phyloP scores from a whole-genome alignment of 768 basidiomycete genomes.

The Vararia minispora region DNA sequence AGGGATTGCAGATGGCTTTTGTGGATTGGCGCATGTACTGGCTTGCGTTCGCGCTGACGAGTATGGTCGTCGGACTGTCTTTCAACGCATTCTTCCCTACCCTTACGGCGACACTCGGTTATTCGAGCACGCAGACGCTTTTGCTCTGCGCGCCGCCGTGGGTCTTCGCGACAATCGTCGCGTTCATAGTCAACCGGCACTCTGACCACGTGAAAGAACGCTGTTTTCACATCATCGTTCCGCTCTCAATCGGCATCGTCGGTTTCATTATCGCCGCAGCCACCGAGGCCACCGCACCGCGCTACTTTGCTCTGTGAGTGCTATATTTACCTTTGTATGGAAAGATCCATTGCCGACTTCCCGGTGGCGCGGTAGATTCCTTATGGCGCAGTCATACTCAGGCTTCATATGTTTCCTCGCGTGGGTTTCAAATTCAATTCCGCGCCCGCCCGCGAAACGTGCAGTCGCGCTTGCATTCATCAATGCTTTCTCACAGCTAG shows the following conservation, averaged over 20 bases:
- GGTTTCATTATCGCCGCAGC: constrained; percentile 58
- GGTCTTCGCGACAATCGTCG: constrained; percentile 46
- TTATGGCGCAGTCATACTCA: constrained; percentile 67
- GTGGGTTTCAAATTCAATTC: constrained; percentile 48
- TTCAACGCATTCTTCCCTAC: constrained; percentile 82
- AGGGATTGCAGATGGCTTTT: constrained; percentile 48
- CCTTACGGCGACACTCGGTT: constrained; percentile 62
- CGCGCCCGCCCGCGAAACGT: constrained; percentile 77
- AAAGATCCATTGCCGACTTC: too few species aligned
- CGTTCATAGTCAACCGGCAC: constrained; percentile 47
- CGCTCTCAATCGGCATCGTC: constrained; percentile 47
- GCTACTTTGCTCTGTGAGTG: constrained; percentile 55
- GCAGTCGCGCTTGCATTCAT: constrained; percentile 79
- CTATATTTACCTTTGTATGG: too few species aligned
- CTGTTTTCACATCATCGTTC: constrained; percentile 48
- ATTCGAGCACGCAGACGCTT: constrained; percentile 49
- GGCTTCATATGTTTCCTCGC: constrained; percentile 57
- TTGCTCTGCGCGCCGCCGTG: constrained; percentile 75
- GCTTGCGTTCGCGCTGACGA: constrained; percentile 53
- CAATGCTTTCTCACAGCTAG: constrained; percentile 72
- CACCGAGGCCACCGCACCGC: constrained; percentile 48
- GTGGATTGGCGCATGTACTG: constrained; percentile 82
- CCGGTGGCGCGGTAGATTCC: constrained; percentile 37
- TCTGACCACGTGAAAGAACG: constrained; percentile 65
- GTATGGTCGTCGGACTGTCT: constrained; percentile 50